Evolutionary conservation across 306 rosid species (phyloP).

Genomic region (Prunus salicina): DNA sequence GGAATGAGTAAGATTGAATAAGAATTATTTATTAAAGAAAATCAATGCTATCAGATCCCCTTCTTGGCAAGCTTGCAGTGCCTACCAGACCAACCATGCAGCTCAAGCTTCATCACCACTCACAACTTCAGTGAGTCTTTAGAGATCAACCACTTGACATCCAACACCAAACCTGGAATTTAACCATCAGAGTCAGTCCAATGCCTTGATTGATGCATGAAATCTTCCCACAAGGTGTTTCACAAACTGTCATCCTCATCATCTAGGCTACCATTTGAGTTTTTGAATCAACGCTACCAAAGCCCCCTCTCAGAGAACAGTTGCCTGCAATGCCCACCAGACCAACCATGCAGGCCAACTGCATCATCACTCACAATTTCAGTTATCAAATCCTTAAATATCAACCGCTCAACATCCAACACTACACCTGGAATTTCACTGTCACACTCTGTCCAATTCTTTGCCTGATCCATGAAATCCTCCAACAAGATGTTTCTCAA

Average conservation of each 20-base stretch:
- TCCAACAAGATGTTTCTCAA: constrained; percentile 37
- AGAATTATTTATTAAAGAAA: background rate
- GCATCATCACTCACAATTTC: constrained; percentile 54
- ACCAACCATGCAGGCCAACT: constrained; percentile 23
- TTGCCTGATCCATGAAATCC: constrained; percentile 45
- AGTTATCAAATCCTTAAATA: constrained; percentile 80
- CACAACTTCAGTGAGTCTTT: no score
- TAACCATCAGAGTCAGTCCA: constrained; percentile 39
- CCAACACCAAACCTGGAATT: constrained; percentile 53
- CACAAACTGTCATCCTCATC: constrained; percentile 44
- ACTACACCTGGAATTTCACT: constrained; percentile 55
- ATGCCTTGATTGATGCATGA: constrained; percentile 36
- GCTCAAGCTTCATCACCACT: constrained; percentile 27
- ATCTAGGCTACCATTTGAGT: constrained; percentile 19
- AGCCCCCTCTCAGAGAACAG: constrained; percentile 39
- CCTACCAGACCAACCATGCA: constrained; percentile 26
- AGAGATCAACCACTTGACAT: constrained; percentile 62
- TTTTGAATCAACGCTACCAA: constrained; percentile 10
- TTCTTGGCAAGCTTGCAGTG: constrained; percentile 46
- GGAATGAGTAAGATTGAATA: constrained; percentile 6
- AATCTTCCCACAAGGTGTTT: constrained; percentile 44
- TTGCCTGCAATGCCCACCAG: constrained; percentile 49
- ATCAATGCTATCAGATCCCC: constrained; percentile 14
- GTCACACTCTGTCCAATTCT: constrained; percentile 40
- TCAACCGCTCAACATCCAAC: constrained; percentile 79